Evolutionary conservation across 2,329 filamentous ascomycete species (phyloP), one percentile per base, ranked within the genome.

Genomic region (Sporothrix luriei): DNA sequence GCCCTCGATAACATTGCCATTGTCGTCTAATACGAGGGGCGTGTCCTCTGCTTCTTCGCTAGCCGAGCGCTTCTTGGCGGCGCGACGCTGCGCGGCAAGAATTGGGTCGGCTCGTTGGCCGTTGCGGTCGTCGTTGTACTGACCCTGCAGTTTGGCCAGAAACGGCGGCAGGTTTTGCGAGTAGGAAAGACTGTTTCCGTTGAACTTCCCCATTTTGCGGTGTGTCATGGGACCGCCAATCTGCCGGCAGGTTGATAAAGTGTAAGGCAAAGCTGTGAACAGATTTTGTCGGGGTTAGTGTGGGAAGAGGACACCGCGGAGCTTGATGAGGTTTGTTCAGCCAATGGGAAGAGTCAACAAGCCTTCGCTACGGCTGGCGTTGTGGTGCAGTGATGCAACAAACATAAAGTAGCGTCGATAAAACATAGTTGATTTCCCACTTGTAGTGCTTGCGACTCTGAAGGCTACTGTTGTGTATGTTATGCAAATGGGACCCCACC

Each of bases 21-120:
- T 83, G 76, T 93, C 91, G 73, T 94, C 87, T 4, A 95, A 87
- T 66, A 92, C 88, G 0, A 92, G 84, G 0, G 92, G 92, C 65
- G 84, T 89, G 77, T 94, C 91, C 74, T 94, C 91, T 14, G 90
- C 90, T 71, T 93, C 88, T 52, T 89, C 89, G 74, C 90, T 88
- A 71, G 82, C 86, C 19, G 85, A 87, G 48, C 83, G 84, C 79
- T 82, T 85, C 80, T 82, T 85, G 70, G 75, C 78, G 64, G 83
- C 80, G n/a, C 85, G 80, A 2, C 84, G 80, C 21, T 81, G 81
- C 6, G 79, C 81, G 1, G 84, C 82, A 49, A 87, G 80, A 54
- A 86, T 80, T 4, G 84, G 83, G 69, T 87, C 84, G 74, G 87
- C 38, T 4, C 57, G 57, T 16, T 46, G 81, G 49, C 84, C 79